Evolutionary conservation across 164 flowering plant genomes (phyloP), one percentile per base, ranked within the genome.

Genomic region (Aristolochia contorta): DNA sequence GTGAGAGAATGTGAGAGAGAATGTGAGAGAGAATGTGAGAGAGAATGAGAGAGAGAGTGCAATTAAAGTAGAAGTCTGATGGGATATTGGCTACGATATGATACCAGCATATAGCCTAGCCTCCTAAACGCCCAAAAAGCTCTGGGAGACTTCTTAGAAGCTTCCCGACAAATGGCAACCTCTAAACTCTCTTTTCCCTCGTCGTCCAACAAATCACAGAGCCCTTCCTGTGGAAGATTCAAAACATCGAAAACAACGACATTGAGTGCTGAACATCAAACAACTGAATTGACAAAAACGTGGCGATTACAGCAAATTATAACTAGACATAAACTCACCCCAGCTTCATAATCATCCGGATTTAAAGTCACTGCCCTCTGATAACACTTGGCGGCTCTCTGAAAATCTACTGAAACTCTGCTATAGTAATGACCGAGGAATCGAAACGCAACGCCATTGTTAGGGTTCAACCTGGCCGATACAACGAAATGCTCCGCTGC

Each of bases 71-170:
- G 12, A 37, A 37, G 7, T 37, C 1, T 37, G 43, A 37, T 37
- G 43, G 5, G 3, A 27, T 2, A 27, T 27, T 27, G 30, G 43
- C 43, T 3, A 33, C 47, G 21, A 32, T 7, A 60, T 0, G 32
- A 56, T 58, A 87, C 93, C 89, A 72, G 91, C 68, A 91, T 70
- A 66, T 67, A 89, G 32, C 99, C 97, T 75, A 88, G 54, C 73
- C 95, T 74, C 54, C 85, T 74, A 47, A 82, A 85, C 56, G 99
- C 97, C 99, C 99, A 93, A 67, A 88, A 90, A 16, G 99, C 97
- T 71, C 81, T 80, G 2, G 96, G 88, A 1, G 99, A 94, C 76
- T 75, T 85, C 47, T 67, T 70, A 0, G 84, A 81, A 57, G 95
- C 95, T 48, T 85, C 96, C 7, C 63, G 67, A 67, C 99, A 94